Percentiles rank a stretch among this genome's conserved stretches.
phyloP scores from a whole-genome alignment of 352 stramenopile species.

The Pythium myriotylum region DNA sequence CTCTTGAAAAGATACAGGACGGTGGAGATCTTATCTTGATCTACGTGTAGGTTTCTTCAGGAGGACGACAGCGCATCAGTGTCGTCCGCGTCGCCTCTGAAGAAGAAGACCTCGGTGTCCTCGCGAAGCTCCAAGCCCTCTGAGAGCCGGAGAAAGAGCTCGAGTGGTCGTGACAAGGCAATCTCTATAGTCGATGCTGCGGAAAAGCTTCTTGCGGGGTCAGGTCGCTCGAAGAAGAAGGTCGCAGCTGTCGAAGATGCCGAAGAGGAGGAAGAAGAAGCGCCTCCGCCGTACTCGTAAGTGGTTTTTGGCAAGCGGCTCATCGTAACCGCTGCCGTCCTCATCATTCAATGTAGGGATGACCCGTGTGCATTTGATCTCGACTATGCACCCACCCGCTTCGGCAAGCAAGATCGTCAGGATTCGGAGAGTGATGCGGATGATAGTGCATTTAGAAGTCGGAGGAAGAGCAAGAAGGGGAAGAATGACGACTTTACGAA shows the following conservation, averaged over 20 bases:
- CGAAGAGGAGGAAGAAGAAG: conserved; percentile 44
- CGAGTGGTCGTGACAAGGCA: neutral
- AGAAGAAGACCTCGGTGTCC: conserved; percentile 1
- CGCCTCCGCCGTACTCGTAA: conserved; percentile 61
- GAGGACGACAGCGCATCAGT: conserved; percentile 56
- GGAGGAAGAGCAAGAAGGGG: conserved; percentile 3
- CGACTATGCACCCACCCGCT: conserved; percentile 29
- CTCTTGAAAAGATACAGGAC: neutral
- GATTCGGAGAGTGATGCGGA: conserved; percentile 19
- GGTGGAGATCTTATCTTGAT: neutral
- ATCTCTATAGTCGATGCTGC: conserved; percentile 47
- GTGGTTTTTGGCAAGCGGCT: neutral
- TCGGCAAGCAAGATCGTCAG: conserved; percentile 30
- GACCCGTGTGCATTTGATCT: conserved; percentile 84
- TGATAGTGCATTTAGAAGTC: neutral
- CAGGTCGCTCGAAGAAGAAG: conserved; percentile 33
- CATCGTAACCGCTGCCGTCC: too few relatives aligned
- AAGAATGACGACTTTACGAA: conserved; percentile 25
- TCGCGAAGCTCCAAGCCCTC: neutral
- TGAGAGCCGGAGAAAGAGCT: neutral
- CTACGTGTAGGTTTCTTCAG: conserved; percentile 52
- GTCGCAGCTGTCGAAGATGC: conserved; percentile 21
- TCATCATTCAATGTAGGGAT: conserved; percentile 26
- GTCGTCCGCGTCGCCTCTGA: conserved; percentile 32
- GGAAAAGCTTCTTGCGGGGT: conserved; percentile 53